Base-by-base conservation (phyloP, 2,329 filamentous ascomycete species). In the Cytospora schulzeri region DNA sequence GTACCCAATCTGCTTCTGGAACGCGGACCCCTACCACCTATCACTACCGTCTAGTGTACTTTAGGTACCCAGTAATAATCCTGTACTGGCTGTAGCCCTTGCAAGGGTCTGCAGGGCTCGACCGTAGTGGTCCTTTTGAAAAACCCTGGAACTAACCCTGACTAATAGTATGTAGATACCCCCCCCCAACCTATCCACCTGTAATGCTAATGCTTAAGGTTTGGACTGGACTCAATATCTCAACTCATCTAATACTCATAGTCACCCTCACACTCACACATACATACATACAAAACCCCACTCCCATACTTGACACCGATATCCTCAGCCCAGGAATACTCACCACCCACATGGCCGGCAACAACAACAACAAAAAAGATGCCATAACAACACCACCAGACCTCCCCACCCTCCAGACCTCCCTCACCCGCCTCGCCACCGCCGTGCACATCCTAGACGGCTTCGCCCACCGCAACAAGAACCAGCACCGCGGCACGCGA, bases 401-500 rank as follows among this genome's bases (percentile, higher is more conserved):
- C 28, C 55, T 64, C 15, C 15, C 35, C 9, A 38, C 60, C 35
- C 59, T 64, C 22, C 64, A 69, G 7, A 26, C 52, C 29, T 66
- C 71, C 51, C 67, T 71, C 60, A 66, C 69, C 56, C 69, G 72
- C 29, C 76, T 86, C 52, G 64, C 70, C 3, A 74, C 79, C 2
- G 72, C 82, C 31, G 70, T 79, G 31, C 74, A 84, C 57, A 77
- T 93, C 55, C 85, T 97, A 53, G 82, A 89, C 71, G 84, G 91
- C 69, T 85, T 96, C 71, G 86, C 89, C 76, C 88, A 92, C 74
- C 91, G 93, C 71, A 95, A 97, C 80, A 89, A 88, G 73, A 98
- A 97, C 79, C 94, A 98, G 78, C 94, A 98, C 76, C 88, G 88
- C 62, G 82, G 85, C 67, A 85, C 88, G 33, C 86, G 87, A 73